phyloP scores from a whole-genome alignment of 352 stramenopile species.

The Globisporangium takayamanum region DNA sequence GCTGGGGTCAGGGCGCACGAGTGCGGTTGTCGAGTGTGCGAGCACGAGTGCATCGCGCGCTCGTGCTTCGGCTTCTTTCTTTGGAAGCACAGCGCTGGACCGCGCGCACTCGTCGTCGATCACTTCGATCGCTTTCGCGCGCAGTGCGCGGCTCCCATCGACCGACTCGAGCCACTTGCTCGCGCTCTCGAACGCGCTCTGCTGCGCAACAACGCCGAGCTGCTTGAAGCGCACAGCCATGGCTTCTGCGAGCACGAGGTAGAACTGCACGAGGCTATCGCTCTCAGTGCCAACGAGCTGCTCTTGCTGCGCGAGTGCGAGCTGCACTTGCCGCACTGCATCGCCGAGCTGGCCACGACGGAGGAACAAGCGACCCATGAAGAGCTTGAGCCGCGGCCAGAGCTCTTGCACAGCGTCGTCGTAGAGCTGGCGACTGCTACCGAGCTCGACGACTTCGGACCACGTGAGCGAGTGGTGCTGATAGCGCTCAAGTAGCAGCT shows the following conservation, averaged over 20 bases:
- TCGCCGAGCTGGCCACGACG: slow-evolving; percentile 54
- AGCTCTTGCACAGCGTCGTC: slow-evolving; percentile 23
- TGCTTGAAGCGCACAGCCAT: slow-evolving; percentile 52
- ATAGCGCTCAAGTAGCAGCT: slow-evolving; percentile 10
- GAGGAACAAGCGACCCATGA: slow-evolving; percentile 47
- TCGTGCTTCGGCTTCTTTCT: slow-evolving; percentile 46
- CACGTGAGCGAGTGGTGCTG: slow-evolving; percentile 20
- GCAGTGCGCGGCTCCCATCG: slow-evolving; percentile 38
- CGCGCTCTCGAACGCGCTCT: slow-evolving; percentile 33
- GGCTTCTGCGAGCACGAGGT: slow-evolving; percentile 47
- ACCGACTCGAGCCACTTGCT: slow-evolving; percentile 44
- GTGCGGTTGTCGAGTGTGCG: slow-evolving; percentile 27
- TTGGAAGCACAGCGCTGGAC: slow-evolving; percentile 21
- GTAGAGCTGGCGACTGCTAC: slow-evolving; percentile 5
- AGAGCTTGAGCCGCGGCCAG: slow-evolving; percentile 34
- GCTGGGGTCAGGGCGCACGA: slow-evolving; percentile 19
- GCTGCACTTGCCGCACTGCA: slow-evolving; percentile 32
- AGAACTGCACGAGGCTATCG: slow-evolving; percentile 36
- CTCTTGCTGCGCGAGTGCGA: slow-evolving; percentile 43
- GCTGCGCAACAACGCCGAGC: slow-evolving; percentile 30
- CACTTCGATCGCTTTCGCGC: slow-evolving; percentile 35
- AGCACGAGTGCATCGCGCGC: slow-evolving; percentile 31
- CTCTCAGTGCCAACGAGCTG: slow-evolving; percentile 20
- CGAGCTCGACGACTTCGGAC: slow-evolving; percentile 30
- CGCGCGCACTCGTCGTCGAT: slow-evolving; percentile 20